Evolutionary conservation across 805 yeast species (phyloP).

Genomic region (Candida nemodendra): DNA sequence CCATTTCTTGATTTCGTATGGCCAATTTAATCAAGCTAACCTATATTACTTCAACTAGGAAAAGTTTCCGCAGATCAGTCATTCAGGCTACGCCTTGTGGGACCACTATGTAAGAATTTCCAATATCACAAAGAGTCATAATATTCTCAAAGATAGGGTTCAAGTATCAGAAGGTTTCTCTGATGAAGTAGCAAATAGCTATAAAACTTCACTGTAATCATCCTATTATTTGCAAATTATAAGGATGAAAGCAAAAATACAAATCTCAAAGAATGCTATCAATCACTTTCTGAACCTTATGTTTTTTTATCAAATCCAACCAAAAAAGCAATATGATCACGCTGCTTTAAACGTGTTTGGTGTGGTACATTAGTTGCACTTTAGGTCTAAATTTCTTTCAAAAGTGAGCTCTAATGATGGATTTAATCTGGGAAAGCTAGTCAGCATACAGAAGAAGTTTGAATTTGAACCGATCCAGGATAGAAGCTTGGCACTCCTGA

Average conservation of each 20-base stretch:
- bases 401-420: conserved; percentile 8
- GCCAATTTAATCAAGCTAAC: conserved; percentile 9
- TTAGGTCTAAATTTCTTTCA: conserved; percentile 7
- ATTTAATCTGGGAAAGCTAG: background rate
- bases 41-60: conserved; percentile 8
- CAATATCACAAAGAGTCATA: conserved; percentile 14
- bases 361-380: conserved; percentile 9
- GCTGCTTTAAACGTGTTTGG: conserved; percentile 9
- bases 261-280: conserved; percentile 12
- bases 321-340: conserved; percentile 1
- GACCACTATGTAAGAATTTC: conserved; percentile 6
- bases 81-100: background rate
- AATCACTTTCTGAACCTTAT: conserved; percentile 6
- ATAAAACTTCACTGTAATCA: conserved; percentile 11
- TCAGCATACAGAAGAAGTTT: conserved; percentile 2
- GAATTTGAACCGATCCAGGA: conserved; percentile 1
- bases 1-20: conserved; percentile 15
- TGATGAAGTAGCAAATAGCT: conserved; percentile 5
- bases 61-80: conserved; percentile 9
- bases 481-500: conserved; percentile 1
- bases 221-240: conserved; percentile 12
- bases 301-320: background rate
- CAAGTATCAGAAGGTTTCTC: conserved; percentile 3
- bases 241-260: conserved; percentile 12
- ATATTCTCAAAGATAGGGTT: conserved; percentile 6